A percentile compares a stretch with the other conserved stretches of the same genome.
phyloP scores from a whole-genome alignment of 2,329 filamentous ascomycete genomes.

The Cryphonectria nitschkei region DNA sequence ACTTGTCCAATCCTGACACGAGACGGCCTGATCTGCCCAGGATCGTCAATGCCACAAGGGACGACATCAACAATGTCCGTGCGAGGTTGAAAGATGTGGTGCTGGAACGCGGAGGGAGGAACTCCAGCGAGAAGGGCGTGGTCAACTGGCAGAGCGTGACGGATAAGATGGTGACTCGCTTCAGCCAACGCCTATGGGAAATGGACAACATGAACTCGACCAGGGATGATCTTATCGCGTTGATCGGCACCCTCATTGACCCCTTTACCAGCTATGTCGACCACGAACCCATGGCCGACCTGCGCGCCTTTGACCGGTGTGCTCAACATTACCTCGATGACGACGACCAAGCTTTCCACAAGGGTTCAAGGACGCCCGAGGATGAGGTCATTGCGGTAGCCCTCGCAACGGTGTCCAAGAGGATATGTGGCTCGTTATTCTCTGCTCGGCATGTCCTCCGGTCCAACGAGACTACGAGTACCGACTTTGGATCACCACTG shows the following conservation, averaged over 20 bases:
- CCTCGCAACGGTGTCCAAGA: slow-evolving; percentile 42
- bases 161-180: slow-evolving; percentile 68
- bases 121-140: slow-evolving; percentile 41
- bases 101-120: slow-evolving; percentile 21
- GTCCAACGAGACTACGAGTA: background rate
- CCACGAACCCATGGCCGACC: slow-evolving; percentile 33
- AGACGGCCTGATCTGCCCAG: slow-evolving; percentile 34
- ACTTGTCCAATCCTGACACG: slow-evolving; percentile 48
- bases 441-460: slow-evolving; percentile 34
- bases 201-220: slow-evolving; percentile 39
- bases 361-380: slow-evolving; percentile 41
- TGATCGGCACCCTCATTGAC: slow-evolving; percentile 45
- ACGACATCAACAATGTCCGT: slow-evolving; percentile 33
- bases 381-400: slow-evolving; percentile 51
- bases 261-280: slow-evolving; percentile 44
- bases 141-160: slow-evolving; percentile 69
- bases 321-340: slow-evolving; percentile 47
- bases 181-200: slow-evolving; percentile 55
- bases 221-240: slow-evolving; percentile 37
- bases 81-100: slow-evolving; percentile 38
- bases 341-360: slow-evolving; percentile 33
- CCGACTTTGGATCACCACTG: background rate
- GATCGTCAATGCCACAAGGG: slow-evolving; percentile 29
- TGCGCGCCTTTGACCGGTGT: slow-evolving; percentile 50
- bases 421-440: slow-evolving; percentile 44